Conservation (phyloP, 106 monocot genomes). For the Allium cepa region DNA sequence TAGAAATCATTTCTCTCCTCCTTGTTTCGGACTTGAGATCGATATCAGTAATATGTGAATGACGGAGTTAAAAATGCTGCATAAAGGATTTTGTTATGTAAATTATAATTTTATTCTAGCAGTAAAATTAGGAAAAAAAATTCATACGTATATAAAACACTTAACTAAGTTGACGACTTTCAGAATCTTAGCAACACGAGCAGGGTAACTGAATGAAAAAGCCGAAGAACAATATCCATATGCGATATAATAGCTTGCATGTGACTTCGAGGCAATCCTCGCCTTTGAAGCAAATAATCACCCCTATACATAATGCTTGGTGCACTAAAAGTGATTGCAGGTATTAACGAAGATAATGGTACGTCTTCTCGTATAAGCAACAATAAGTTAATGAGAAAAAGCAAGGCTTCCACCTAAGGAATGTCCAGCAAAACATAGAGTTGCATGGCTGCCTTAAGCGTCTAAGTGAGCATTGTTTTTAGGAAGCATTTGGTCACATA, state of each 20-base stretch:
- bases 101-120: too few species aligned
- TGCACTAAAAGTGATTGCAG: conserved; percentile 73
- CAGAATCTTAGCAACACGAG: conserved; percentile 61
- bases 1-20: too few species aligned
- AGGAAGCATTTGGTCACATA: conserved; percentile 71
- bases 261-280: conserved; percentile 63
- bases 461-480: conserved; percentile 47
- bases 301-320: conserved; percentile 87
- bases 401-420: conserved; percentile 82
- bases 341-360: conserved; percentile 50
- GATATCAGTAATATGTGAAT: too few species aligned
- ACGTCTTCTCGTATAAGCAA: conserved; percentile 57
- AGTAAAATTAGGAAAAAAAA: too few species aligned
- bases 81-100: too few species aligned
- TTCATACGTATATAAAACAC: too few species aligned
- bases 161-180: conserved; percentile 40
- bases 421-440: conserved; percentile 73
- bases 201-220: conserved; percentile 82
- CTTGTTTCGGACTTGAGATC: too few species aligned
- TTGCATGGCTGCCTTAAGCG: conserved; percentile 33
- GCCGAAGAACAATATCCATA: conserved; percentile 82
- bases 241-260: conserved; percentile 70
- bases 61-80: too few species aligned
- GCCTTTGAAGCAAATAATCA: conserved; percentile 45
- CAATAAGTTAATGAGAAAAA: conserved; percentile 72